phyloP scores from a whole-genome alignment of 2,329 filamentous ascomycete genomes.

The Thermothelomyces thermophilus region DNA sequence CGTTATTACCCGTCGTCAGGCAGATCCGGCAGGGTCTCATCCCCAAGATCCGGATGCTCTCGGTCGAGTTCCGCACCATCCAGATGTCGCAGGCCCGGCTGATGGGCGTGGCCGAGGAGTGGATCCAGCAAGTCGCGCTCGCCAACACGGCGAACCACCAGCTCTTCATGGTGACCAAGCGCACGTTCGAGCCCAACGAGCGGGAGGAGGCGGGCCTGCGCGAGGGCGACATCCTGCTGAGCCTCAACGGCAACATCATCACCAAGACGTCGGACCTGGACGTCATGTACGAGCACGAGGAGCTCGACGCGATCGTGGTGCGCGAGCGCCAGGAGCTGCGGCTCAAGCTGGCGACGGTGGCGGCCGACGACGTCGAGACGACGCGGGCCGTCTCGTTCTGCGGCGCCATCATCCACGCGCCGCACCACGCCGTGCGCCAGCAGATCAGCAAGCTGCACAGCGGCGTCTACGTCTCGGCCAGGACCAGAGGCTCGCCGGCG shows the following conservation, averaged over 20 bases:
- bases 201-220: slow-evolving; percentile 51
- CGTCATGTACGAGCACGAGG: slow-evolving; percentile 87
- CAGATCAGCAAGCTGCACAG: slow-evolving; percentile 96
- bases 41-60: slow-evolving; percentile 81
- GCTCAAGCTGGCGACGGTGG: slow-evolving; percentile 74
- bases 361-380: slow-evolving; percentile 86
- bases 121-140: slow-evolving; percentile 83
- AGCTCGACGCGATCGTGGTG: slow-evolving; percentile 78
- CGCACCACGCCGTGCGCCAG: slow-evolving; percentile 92
- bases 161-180: slow-evolving; percentile 91
- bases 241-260: slow-evolving; percentile 84
- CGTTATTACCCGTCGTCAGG: slow-evolving; percentile 78
- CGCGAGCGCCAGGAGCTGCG: slow-evolving; percentile 74
- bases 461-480: slow-evolving; percentile 89
- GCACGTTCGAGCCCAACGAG: slow-evolving; percentile 55
- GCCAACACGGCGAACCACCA: slow-evolving; percentile 91
- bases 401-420: slow-evolving; percentile 84
- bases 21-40: slow-evolving; percentile 74
- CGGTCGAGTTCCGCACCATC: slow-evolving; percentile 89
- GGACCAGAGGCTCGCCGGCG: slow-evolving; percentile 73
- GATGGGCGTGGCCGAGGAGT: slow-evolving; percentile 93
- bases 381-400: slow-evolving; percentile 90
- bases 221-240: slow-evolving; percentile 89
- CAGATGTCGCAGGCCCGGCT: slow-evolving; percentile 96
- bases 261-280: slow-evolving; percentile 90